phyloP scores from a whole-genome alignment of 306 rosid genomes.

The Gastrolobium bilobum region DNA sequence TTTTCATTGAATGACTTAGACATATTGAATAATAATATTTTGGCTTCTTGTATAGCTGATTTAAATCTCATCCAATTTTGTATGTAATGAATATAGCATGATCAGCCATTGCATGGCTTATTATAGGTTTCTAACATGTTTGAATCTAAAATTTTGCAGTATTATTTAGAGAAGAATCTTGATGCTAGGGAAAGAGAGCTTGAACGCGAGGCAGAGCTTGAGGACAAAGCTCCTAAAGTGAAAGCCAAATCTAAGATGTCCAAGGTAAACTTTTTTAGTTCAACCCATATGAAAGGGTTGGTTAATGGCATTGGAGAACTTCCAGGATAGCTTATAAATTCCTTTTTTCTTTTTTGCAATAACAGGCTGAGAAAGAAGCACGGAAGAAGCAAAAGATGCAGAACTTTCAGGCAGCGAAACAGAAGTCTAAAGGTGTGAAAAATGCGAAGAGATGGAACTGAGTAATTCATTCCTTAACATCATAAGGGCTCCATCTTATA shows the following conservation, averaged over 20 bases:
- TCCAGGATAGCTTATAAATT: conserved; percentile 17
- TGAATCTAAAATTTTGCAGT: conserved; percentile 59
- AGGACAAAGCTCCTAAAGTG: conserved; percentile 89
- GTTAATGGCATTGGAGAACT: conserved; percentile 30
- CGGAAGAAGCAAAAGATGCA: conserved; percentile 87
- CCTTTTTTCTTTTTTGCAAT: conserved; percentile 10
- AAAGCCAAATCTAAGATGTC: conserved; percentile 99
- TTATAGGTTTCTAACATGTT: conserved; percentile 46
- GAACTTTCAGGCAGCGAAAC: conserved; percentile 94
- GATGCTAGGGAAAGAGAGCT: conserved; percentile 86
- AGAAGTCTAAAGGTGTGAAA: conserved; percentile 83
- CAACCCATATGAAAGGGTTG: neutral
- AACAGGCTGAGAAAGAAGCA: conserved; percentile 95
- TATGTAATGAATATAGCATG: neutral
- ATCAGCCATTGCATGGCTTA: conserved; percentile 18
- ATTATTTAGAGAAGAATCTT: conserved; percentile 93
- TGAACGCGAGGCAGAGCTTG: conserved; percentile 93
- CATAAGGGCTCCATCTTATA: conserved; percentile 14
- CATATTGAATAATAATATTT: conserved; percentile 18
- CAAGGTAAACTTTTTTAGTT: conserved; percentile 62
- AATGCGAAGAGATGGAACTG: conserved; percentile 94
- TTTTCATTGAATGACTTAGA: conserved; percentile 26
- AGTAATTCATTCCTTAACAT: conserved; percentile 40
- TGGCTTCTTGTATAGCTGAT: neutral
- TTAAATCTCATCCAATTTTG: neutral